A percentile compares a stretch with the other conserved stretches of the same genome.
Conservation (phyloP, 2,329 filamentous ascomycete species). For the Zasmidium citrigriseum region DNA sequence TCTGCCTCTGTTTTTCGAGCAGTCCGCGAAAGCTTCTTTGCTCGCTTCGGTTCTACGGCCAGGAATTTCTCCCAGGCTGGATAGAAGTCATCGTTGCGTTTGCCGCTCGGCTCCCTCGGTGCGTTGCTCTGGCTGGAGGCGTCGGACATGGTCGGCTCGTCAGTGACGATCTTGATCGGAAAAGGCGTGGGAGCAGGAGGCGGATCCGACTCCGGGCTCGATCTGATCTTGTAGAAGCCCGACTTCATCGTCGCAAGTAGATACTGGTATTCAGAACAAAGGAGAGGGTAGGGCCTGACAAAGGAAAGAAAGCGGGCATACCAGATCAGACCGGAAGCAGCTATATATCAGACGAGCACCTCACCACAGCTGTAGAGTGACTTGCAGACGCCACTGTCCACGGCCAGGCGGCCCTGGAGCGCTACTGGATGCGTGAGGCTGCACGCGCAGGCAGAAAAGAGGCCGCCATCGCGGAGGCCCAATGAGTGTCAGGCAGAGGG, state of each 20-base stretch:
- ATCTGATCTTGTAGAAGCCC: constrained; percentile 15
- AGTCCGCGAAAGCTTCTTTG: constrained; percentile 24
- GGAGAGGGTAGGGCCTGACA: background rate
- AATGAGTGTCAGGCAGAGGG: background rate
- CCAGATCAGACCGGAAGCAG: background rate
- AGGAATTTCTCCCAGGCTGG: constrained; percentile 36
- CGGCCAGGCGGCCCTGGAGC: constrained; percentile 1
- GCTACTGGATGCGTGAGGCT: background rate
- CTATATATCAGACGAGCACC: background rate
- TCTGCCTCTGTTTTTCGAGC: constrained; percentile 23
- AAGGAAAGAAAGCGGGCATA: background rate
- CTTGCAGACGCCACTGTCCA: constrained; percentile 2
- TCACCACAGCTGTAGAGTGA: background rate
- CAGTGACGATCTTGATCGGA: constrained; percentile 28
- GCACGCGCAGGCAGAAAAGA: background rate
- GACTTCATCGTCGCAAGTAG: constrained; percentile 16
- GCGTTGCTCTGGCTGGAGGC: constrained; percentile 6
- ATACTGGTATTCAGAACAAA: background rate
- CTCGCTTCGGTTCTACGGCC: constrained; percentile 29
- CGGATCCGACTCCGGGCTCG: constrained; percentile 16
- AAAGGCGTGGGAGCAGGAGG: constrained; percentile 27
- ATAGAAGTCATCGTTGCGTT: constrained; percentile 28
- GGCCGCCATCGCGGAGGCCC: background rate
- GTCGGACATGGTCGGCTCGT: constrained; percentile 17
- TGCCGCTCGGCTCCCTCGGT: constrained; percentile 7